phyloP scores from a whole-genome alignment of 2,329 filamentous ascomycete genomes.

The Trichoderma gracile region DNA sequence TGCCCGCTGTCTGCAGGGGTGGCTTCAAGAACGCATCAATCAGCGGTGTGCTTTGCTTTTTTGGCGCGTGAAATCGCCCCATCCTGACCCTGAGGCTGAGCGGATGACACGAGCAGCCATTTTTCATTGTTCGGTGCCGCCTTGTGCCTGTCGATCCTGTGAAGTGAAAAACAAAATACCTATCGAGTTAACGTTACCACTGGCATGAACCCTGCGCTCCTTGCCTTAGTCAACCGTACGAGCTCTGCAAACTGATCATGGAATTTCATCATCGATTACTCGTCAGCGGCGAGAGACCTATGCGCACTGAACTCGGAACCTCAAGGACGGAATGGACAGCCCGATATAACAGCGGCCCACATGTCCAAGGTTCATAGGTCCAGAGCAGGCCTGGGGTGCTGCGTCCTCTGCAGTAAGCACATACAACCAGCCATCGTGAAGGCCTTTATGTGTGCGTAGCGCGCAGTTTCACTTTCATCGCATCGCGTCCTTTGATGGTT shows the following conservation, averaged over 20 bases:
- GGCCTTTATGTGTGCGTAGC: too few species aligned
- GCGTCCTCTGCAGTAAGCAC: neutral
- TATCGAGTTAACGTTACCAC: constrained; percentile 2
- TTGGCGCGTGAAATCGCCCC: neutral
- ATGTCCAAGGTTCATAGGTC: neutral
- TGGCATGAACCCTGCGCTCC: neutral
- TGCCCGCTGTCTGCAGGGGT: constrained; percentile 9
- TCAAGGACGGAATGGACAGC: neutral
- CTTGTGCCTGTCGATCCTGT: constrained; percentile 18
- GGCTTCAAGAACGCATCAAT: neutral
- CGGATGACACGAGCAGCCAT: neutral
- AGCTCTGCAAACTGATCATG: neutral
- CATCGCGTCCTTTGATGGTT: too few species aligned
- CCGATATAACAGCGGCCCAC: neutral
- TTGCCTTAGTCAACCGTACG: neutral
- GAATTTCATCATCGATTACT: neutral
- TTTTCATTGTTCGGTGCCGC: neutral
- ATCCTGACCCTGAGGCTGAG: constrained; percentile 16
- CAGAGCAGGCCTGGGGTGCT: neutral
- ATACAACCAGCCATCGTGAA: neutral
- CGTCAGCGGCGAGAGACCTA: neutral
- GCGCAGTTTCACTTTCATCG: too few species aligned
- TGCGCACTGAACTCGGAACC: neutral
- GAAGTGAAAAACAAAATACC: too few species aligned
- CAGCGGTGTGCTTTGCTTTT: constrained; percentile 10